These are phyloP conservation scores for Escallonia herrerae DNA, from an alignment of 129 eudicot species.

Conservation along the genomic window DNA sequence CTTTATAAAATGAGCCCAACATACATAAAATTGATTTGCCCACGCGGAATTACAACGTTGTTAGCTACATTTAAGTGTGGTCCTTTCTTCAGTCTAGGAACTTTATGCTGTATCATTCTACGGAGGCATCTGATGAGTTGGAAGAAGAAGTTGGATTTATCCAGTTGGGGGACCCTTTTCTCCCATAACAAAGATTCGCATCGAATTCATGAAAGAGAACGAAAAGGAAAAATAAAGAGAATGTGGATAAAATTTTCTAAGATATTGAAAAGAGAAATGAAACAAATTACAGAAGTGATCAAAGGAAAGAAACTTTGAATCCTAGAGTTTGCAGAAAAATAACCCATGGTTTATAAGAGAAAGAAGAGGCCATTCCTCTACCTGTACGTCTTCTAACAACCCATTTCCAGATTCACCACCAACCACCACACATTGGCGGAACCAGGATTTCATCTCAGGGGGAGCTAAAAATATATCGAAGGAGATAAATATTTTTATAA, in stretches of 20 bases:
- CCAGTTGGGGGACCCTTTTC: constrained; percentile 10
- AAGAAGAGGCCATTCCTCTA: constrained; percentile 8
- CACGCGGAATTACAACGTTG: too few relatives aligned
- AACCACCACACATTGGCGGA: too few relatives aligned
- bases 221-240: background rate
- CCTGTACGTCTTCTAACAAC: constrained; percentile 91
- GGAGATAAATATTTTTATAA: too few relatives aligned
- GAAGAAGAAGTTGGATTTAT: constrained; percentile 11
- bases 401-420: constrained; percentile 92
- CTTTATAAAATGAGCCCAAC: too few relatives aligned
- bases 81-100: background rate
- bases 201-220: background rate
- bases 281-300: constrained; percentile 1
- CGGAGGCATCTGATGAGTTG: background rate
- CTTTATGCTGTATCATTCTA: background rate
- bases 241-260: background rate
- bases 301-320: background rate
- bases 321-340: background rate
- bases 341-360: background rate
- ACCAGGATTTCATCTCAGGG: too few relatives aligned
- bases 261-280: constrained; percentile 2
- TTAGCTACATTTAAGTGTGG: too few relatives aligned
- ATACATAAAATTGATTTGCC: too few relatives aligned
- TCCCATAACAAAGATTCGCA: background rate
- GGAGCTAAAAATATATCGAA: too few relatives aligned